Conservation (phyloP, 495 filamentous ascomycete genomes). For the Podospora comata region DNA sequence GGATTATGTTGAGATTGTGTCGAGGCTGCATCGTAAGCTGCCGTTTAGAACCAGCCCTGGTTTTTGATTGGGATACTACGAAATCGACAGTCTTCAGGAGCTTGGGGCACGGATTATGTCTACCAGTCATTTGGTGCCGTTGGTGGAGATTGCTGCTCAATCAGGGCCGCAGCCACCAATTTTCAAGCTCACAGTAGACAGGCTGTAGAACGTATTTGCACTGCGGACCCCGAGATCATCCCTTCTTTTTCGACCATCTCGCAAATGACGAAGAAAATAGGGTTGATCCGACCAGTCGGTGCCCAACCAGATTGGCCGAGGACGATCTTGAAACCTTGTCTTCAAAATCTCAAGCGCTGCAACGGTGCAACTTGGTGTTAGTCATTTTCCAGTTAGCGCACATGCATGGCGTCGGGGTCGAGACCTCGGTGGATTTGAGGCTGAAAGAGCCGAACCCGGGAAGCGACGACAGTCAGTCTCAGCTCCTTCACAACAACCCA, state of each 20-base stretch:
- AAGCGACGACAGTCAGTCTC: neutral
- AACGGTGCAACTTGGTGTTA: neutral
- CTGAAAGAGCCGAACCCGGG: neutral
- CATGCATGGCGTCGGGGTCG: neutral
- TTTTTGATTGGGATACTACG: neutral
- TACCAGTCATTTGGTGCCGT: no score
- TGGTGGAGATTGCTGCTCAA: no score
- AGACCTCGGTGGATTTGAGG: neutral
- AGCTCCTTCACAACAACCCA: neutral
- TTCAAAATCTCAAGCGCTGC: neutral
- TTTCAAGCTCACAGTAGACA: no score
- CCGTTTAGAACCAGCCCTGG: constrained; percentile 30
- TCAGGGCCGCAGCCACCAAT: no score
- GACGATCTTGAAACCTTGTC: neutral
- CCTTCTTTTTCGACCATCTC: no score
- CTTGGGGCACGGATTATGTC: no score
- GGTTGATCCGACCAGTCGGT: neutral
- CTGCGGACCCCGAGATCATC: no score
- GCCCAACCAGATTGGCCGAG: neutral
- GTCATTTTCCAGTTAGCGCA: neutral
- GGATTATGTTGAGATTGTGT: constrained; percentile 48
- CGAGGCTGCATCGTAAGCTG: constrained; percentile 46
- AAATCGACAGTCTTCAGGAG: no score
- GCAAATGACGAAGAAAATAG: neutral
- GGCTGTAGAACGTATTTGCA: no score